Evolutionary conservation across 192 early-diverging fungal genomes (phyloP).

Genomic region (Backusella sp.): DNA sequence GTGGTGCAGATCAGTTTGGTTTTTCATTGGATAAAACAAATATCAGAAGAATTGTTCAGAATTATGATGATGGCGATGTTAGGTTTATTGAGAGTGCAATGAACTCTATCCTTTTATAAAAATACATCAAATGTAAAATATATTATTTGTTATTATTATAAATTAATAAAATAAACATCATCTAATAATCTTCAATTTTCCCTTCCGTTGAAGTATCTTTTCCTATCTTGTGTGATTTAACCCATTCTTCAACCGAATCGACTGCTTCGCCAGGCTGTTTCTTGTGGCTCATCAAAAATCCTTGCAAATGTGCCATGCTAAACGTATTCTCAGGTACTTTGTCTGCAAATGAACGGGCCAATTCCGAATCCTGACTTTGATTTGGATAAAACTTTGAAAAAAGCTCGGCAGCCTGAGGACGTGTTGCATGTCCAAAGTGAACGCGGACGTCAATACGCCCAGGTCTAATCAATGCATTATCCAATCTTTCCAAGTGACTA

Average conservation of each 20-base stretch:
- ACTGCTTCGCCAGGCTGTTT: conserved; percentile 40
- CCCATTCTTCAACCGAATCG: conserved; percentile 33
- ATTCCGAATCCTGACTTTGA: conserved; percentile 9
- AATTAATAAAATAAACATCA: neutral
- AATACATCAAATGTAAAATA: neutral
- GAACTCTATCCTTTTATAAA: neutral
- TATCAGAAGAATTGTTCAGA: conserved; percentile 1
- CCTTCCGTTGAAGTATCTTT: neutral
- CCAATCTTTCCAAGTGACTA: conserved; percentile 65
- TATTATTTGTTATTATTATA: neutral
- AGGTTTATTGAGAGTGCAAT: conserved; percentile 8
- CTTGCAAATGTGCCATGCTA: conserved; percentile 51
- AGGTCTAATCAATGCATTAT: conserved; percentile 72
- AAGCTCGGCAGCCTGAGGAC: conserved; percentile 57
- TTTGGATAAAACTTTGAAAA: conserved; percentile 68
- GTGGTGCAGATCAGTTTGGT: neutral
- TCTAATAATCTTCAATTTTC: neutral
- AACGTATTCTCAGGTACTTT: conserved; percentile 43
- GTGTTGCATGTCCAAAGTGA: conserved; percentile 57
- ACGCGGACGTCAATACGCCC: conserved; percentile 67
- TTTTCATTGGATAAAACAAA: neutral
- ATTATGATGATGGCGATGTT: conserved; percentile 11
- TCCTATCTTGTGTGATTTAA: conserved; percentile 11
- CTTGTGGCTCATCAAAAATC: conserved; percentile 53
- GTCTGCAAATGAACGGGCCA: conserved; percentile 39